Evolutionary conservation across 306 rosid genomes (phyloP), one percentile per base, ranked within the genome.

Genomic region (Rosa chinensis): DNA sequence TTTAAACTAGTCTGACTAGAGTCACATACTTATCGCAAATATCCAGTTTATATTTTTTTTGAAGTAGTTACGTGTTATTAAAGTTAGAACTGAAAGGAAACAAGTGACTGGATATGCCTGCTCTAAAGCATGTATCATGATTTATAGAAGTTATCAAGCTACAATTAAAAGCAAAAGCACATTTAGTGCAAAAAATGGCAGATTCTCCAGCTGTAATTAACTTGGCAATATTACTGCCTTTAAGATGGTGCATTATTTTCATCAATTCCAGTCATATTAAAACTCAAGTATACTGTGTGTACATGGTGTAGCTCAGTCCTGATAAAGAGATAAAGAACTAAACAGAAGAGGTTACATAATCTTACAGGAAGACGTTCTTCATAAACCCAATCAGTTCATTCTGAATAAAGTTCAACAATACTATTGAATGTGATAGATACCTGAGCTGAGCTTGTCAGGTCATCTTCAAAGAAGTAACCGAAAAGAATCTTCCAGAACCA

Each of bases 391-490:
- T 44, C 70, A 70, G 48, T 43, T 45, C 67, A 50, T 55, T 74
- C 75, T 47, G 77, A 77, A 76, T 79, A 64, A 67, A 76, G 68
- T 45, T 50, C 32, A 53, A 72, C 45, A 44, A 21, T 21, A 75
- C 82, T 45, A 63, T 74, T 56, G 80, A 0, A 25, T 25, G 25
- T 0, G 25, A 25, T 25, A 25, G 25, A 25, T 64, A 72, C 78
- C 72, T 73, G 77, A 82, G 72, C 61, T 47, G 70, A 49, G 76
- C 75, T 58, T 28, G 81, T 37, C 50, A 73, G 75, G 42, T 21
- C 66, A 67, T 40, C 40, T 77, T 52, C 69, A 37, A 53, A 20
- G 35, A 73, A 84, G 73, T 61, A 39, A 66, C 86, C 71, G 20
- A 81, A 55, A 55, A 39, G 47, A 62, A 14, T 44, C 43, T 61